Evolutionary conservation across 2,329 filamentous ascomycete species (phyloP).

Genomic region (Blumeria hordei): DNA sequence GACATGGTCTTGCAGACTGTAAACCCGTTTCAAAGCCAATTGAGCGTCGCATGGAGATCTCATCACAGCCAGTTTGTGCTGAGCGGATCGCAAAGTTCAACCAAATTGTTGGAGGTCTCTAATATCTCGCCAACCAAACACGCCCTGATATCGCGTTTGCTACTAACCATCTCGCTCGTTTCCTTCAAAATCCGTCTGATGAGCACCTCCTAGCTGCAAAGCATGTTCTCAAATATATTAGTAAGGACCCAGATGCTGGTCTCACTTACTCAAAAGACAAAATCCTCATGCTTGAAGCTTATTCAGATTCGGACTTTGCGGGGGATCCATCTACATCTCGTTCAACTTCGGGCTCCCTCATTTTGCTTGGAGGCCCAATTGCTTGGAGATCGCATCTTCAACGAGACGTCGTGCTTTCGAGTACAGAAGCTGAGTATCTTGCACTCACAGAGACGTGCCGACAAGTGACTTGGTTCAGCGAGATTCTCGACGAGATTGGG

Average conservation of each 20-base stretch:
- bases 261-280: not conserved
- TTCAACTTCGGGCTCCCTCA: not conserved
- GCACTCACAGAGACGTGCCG: constrained; percentile 1
- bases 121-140: not conserved
- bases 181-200: not conserved
- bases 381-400: not conserved
- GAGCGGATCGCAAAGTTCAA: not conserved
- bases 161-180: not conserved
- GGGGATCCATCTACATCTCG: not conserved
- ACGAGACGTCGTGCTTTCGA: not conserved
- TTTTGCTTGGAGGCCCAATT: not conserved
- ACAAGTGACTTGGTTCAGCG: not conserved
- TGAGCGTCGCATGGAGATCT: not conserved
- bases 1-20: not conserved
- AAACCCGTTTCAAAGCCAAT: not conserved
- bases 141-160: not conserved
- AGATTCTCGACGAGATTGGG: not conserved
- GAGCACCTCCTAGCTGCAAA: not conserved
- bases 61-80: not conserved
- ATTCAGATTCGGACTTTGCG: not conserved
- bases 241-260: not conserved
- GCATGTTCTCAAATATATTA: not conserved
- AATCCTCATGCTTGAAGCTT: not conserved
- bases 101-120: not conserved
- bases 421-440: not conserved